Evolutionary conservation across 2,329 filamentous ascomycete species (phyloP).

Genomic region (Aspergillus versicolor): DNA sequence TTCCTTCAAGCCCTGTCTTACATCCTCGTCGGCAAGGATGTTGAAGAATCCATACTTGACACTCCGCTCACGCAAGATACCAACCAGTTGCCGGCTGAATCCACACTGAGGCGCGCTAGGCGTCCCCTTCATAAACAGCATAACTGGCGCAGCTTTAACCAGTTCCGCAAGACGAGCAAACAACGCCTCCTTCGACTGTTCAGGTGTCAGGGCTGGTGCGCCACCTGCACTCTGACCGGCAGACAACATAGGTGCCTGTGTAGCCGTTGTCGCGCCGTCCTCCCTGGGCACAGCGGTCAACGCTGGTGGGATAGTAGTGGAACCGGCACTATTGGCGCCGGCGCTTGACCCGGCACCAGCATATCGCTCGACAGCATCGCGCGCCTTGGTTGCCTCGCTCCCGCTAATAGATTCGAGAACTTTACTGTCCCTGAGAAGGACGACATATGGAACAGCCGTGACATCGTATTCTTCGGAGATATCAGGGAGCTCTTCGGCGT

Average conservation of each 20-base stretch:
- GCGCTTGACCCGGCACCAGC: conserved; percentile 49
- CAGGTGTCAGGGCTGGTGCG: conserved; percentile 32
- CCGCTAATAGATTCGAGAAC: conserved; percentile 85
- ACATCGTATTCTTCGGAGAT: conserved; percentile 92
- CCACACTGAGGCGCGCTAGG: conserved; percentile 84
- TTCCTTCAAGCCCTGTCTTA: conserved; percentile 92
- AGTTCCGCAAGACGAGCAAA: conserved; percentile 77
- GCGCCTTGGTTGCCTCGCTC: conserved; percentile 82
- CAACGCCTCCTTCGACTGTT: conserved; percentile 76
- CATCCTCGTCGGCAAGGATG: conserved; percentile 95
- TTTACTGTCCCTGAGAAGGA: conserved; percentile 72
- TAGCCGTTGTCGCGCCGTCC: conserved; percentile 29
- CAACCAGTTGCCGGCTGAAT: conserved; percentile 88
- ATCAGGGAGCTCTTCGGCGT: conserved; percentile 91
- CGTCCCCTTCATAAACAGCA: conserved; percentile 99
- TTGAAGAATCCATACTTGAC: conserved; percentile 99
- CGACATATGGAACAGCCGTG: conserved; percentile 88
- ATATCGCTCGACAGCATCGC: conserved; percentile 80
- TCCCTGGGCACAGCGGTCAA: conserved; percentile 41
- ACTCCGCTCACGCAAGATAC: conserved; percentile 79
- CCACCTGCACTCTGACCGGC: conserved; percentile 4
- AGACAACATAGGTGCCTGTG: conserved; percentile 28
- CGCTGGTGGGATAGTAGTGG: conserved; percentile 40
- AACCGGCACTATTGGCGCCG: conserved; percentile 29
- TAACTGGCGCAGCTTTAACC: conserved; percentile 92